These are phyloP conservation scores for Fraxinus angustifolia DNA, from an alignment of 305 asterid genomes.

Conservation along the genomic window DNA sequence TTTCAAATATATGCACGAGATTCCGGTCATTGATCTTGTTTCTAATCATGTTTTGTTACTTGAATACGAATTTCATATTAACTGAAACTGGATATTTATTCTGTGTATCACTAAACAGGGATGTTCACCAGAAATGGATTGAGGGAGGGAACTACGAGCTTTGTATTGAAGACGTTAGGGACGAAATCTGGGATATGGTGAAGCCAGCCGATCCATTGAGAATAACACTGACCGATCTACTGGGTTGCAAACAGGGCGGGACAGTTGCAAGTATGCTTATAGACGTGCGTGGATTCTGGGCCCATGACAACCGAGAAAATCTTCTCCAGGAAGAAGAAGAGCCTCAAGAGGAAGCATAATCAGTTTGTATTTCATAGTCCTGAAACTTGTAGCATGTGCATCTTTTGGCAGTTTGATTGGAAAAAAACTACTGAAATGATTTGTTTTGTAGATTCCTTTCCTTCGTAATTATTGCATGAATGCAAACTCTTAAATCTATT, in stretches of 20 bases:
- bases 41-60: background rate
- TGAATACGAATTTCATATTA: background rate
- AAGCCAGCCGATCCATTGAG: slow-evolving; percentile 84
- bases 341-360: slow-evolving; percentile 77
- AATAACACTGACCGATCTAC: slow-evolving; percentile 72
- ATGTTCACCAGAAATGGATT: slow-evolving; percentile 97
- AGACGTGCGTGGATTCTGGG: slow-evolving; percentile 98
- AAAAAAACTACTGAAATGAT: background rate
- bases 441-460: background rate
- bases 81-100: slow-evolving; percentile 14
- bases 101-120: slow-evolving; percentile 53
- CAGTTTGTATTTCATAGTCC: background rate
- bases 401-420: background rate
- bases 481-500: background rate
- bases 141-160: slow-evolving; percentile 98
- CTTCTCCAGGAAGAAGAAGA: slow-evolving; percentile 98
- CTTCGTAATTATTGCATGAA: background rate
- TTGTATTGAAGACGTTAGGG: slow-evolving; percentile 94
- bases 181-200: slow-evolving; percentile 99
- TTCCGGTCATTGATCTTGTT: background rate
- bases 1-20: background rate
- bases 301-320: slow-evolving; percentile 95
- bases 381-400: background rate
- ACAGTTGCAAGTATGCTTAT: slow-evolving; percentile 99
- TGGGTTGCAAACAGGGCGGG: slow-evolving; percentile 91